Conservation (phyloP, 192 early-diverging fungal genomes). For the Oehlia diaphana region DNA sequence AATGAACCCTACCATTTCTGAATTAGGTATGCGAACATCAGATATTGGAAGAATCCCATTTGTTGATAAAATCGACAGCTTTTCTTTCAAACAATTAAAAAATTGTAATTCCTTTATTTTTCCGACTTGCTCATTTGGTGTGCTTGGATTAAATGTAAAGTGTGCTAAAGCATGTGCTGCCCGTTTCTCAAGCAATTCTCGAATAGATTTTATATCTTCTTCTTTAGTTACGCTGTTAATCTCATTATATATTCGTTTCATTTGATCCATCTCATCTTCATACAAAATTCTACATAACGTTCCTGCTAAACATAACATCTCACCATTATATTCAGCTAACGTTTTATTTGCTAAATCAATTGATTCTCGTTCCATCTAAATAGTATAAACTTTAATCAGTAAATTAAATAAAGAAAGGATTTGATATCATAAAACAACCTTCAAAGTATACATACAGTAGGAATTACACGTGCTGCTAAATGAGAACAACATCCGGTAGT, state of each 20-base stretch:
- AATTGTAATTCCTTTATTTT: constrained; percentile 60
- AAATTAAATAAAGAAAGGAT: too few relatives aligned
- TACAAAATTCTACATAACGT: constrained; percentile 72
- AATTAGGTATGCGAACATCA: constrained; percentile 62
- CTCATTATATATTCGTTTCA: constrained; percentile 24
- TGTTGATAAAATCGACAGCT: constrained; percentile 65
- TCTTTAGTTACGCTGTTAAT: neutral
- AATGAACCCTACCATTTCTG: constrained; percentile 58
- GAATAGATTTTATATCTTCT: constrained; percentile 40
- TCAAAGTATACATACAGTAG: constrained; percentile 54
- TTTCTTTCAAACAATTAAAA: constrained; percentile 45
- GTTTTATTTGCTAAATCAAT: constrained; percentile 87
- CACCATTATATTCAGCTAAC: constrained; percentile 78
- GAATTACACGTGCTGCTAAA: constrained; percentile 81
- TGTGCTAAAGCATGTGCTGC: constrained; percentile 64
- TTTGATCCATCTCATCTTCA: constrained; percentile 72
- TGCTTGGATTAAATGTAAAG: constrained; percentile 71
- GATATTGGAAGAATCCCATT: constrained; percentile 58
- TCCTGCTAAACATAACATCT: constrained; percentile 72
- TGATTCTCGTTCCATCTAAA: constrained; percentile 72
- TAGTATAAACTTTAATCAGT: neutral
- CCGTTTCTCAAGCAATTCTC: constrained; percentile 42
- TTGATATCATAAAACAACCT: too few relatives aligned
- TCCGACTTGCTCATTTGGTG: constrained; percentile 68
- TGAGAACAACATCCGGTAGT: constrained; percentile 84